Conservation (phyloP, 306 rosid species). For the Fragaria iinumae region DNA sequence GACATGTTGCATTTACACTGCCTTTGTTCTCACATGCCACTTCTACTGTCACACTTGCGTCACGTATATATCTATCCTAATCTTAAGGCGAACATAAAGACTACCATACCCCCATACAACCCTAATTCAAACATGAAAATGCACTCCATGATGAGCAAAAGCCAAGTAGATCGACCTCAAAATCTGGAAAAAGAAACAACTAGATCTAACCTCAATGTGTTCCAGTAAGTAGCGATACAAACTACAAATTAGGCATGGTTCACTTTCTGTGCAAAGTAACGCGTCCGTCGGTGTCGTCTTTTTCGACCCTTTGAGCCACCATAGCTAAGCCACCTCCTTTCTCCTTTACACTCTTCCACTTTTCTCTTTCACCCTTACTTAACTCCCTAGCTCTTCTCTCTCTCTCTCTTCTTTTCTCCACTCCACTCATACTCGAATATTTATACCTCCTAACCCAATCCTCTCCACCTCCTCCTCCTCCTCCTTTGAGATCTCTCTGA, state of each 20-base stretch:
- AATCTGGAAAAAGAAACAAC: not conserved
- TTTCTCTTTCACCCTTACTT: not conserved
- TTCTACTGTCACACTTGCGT: not conserved
- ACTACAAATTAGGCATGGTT: not conserved
- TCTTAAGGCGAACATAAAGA: not conserved
- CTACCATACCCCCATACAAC: not conserved
- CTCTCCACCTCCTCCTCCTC: not conserved
- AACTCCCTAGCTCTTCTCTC: not conserved
- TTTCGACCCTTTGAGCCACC: not conserved
- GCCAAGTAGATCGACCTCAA: not conserved
- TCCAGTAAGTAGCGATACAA: not conserved
- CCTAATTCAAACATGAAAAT: not conserved
- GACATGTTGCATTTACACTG: not conserved
- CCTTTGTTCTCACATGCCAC: not conserved
- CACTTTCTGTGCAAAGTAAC: conserved; percentile 7
- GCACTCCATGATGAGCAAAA: not conserved
- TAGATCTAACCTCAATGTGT: not conserved
- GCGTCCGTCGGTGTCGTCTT: not conserved
- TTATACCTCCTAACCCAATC: not conserved
- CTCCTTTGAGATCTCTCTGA: not conserved
- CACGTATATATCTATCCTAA: not conserved
- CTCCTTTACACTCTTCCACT: not conserved
- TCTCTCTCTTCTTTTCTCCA: not conserved
- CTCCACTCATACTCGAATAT: not conserved
- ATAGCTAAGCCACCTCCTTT: not conserved